Base-by-base conservation (phyloP, 108 stramenopile genomes). In the Cylindrotheca fusiformis region DNA sequence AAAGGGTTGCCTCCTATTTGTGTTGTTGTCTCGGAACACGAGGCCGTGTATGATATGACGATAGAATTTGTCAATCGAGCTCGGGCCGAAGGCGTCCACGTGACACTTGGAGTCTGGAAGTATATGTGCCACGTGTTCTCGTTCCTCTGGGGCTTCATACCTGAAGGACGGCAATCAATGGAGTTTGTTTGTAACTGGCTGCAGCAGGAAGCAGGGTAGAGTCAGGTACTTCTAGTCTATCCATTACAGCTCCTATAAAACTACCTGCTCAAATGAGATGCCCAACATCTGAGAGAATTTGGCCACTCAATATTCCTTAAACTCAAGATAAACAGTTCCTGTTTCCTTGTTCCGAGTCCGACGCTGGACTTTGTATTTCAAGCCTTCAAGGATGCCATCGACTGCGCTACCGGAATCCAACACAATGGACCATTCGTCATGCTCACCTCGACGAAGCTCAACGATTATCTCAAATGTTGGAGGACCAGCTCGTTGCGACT, bases 41-140 rank as follows among this genome's bases (percentile, higher is more conserved):
- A 91, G 74, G 81, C 80, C 31, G 80, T 81, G 3, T 88, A 84
- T 53, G 90, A 91, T 44, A 85, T 86, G 75, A 61, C 81, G 24
- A 77, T 88, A 47, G 51, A 76, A 0, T 48, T 88, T 31, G 81
- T 79, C 0, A 78, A 82, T 48, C 65, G 67, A 31, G 90, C 82
- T 10, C 68, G 79, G 41, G 51, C 65, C 1, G 63, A 74, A 12
- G 76, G 79, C 32, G 86, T 88, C 3, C 64, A 72, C 30, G 86
- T 86, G 1, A 82, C 84, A 0, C 32, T 91, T 33, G 85, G 82
- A 22, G 71, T 84, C 18, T 91, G 86, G 86, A 88, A 87, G 52
- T 83, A 76, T 58, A 82, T 81, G 83, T 91, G 90, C 55, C 90
- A 88, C 60, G 83, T 91, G 1, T 91, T 87, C 52, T 76, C 83